phyloP scores from a whole-genome alignment of 2,329 filamentous ascomycete species.

The Incumbomyces delicatus region DNA sequence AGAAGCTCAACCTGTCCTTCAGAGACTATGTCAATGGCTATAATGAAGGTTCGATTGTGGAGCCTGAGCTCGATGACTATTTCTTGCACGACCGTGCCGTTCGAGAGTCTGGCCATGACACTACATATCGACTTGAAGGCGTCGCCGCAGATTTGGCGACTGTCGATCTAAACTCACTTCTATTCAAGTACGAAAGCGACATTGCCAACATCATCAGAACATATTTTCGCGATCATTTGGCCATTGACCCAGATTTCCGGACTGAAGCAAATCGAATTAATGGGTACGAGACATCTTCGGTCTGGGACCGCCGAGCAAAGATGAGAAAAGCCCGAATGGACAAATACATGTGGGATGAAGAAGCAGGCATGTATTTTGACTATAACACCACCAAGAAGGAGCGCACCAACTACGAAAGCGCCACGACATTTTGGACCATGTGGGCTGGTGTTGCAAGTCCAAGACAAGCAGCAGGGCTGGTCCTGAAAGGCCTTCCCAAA shows the following conservation, averaged over 20 bases:
- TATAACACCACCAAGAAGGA: constrained; percentile 78
- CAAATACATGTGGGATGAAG: constrained; percentile 86
- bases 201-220: constrained; percentile 78
- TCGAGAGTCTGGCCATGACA: constrained; percentile 93
- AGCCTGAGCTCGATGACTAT: constrained; percentile 88
- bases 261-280: constrained; percentile 54
- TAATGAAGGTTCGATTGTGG: constrained; percentile 63
- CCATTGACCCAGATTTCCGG: constrained; percentile 75
- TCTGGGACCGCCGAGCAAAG: constrained; percentile 83
- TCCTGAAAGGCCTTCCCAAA: constrained; percentile 69
- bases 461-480: constrained; percentile 73
- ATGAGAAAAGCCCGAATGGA: constrained; percentile 77
- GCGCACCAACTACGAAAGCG: constrained; percentile 76
- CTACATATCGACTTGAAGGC: constrained; percentile 82
- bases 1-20: constrained; percentile 76
- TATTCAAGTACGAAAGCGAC: constrained; percentile 96
- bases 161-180: constrained; percentile 83
- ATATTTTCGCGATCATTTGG: constrained; percentile 71
- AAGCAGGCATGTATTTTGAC: constrained; percentile 94
- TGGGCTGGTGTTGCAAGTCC: constrained; percentile 87
- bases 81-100: constrained; percentile 94
- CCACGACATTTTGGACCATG: constrained; percentile 93
- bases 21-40: constrained; percentile 80
- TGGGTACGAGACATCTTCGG: constrained; percentile 68
- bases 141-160: constrained; percentile 83